Evolutionary conservation across 2,329 filamentous ascomycete genomes (phyloP), one percentile per base, ranked within the genome.

Genomic region (Lasiodiplodia gonubiensis): DNA sequence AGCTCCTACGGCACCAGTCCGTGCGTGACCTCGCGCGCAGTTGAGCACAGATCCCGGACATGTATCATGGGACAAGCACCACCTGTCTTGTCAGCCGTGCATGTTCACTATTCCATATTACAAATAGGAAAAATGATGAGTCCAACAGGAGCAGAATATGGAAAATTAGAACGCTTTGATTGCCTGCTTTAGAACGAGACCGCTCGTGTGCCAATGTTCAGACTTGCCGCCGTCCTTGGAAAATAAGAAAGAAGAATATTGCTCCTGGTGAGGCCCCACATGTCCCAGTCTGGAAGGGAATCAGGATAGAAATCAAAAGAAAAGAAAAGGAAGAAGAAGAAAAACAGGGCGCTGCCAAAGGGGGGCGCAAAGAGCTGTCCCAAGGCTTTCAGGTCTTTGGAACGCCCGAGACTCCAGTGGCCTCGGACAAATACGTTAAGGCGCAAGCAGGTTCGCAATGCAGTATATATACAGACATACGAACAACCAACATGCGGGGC

Each of bases 381-480:
- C 42, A 33, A 35, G 42, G n/a, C 57, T 61, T 33, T 61, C 57
- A 51, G 42, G 12, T 61, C 57, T 61, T 27, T 49, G 23, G 23
- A 48, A 37, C 57, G 42, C 57, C 42, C 8, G 6, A 33, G 51
- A 61, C 57, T 51, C 57, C 57, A 23, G 16, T 25, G 11, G 42
- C 57, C 57, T n/a, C 42, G 7, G 14, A 23, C 27, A 61, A 46
- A 27, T 49, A 35, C 23, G 18, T 11, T 27, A 21, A 12, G 14
- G 48, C 21, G 2, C 46, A 25, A 39, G 52, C 48, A 49, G n/a
- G 33, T 49, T 49, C 61, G 61, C 61, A 39, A 53, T 64, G 61
- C 61, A 39, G 61, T 27, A 48, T 64, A 64, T 64, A 16, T 64
- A 64, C 61, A 64, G 16, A 51, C 30, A 64, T 64, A 54, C 30